A percentile compares a stretch with the other conserved stretches of the same genome.
Evolutionary conservation across 2,329 filamentous ascomycete genomes (phyloP).

Genomic region (Colletotrichum tabaci): DNA sequence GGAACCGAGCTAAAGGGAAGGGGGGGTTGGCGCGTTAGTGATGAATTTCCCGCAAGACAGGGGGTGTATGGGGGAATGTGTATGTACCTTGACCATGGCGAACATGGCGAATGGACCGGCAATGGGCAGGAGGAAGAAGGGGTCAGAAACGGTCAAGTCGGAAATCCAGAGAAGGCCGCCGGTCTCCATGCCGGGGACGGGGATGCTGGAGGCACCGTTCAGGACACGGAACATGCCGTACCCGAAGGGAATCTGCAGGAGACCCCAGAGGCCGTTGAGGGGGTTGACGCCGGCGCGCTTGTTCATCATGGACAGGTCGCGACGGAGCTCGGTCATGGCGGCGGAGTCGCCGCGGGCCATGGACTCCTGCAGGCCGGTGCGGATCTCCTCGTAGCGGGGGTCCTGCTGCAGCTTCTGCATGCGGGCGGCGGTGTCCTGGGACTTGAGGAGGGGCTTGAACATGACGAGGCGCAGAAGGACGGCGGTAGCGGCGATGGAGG

Average conservation of each 20-base stretch:
- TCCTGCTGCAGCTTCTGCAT: slow-evolving; percentile 70
- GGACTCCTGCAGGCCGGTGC: slow-evolving; percentile 63
- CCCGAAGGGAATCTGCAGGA: slow-evolving; percentile 74
- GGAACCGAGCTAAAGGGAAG: slow-evolving; percentile 52
- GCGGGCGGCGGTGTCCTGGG: slow-evolving; percentile 74
- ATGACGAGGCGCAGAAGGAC: slow-evolving; percentile 75
- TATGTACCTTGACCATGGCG: slow-evolving; percentile 66
- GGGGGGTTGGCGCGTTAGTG: slow-evolving; percentile 39
- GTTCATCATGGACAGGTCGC: slow-evolving; percentile 55
- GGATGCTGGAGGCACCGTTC: slow-evolving; percentile 80
- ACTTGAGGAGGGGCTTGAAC: slow-evolving; percentile 75
- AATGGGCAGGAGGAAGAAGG: slow-evolving; percentile 81
- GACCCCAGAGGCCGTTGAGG: slow-evolving; percentile 54
- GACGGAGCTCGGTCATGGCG: slow-evolving; percentile 60
- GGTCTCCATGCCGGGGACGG: slow-evolving; percentile 82
- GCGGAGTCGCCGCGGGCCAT: slow-evolving; percentile 66
- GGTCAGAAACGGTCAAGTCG: slow-evolving; percentile 84
- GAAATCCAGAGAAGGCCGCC: slow-evolving; percentile 84
- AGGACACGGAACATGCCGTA: slow-evolving; percentile 87
- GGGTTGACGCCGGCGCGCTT: slow-evolving; percentile 55
- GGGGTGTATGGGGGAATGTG: neutral
- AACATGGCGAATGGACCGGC: slow-evolving; percentile 71
- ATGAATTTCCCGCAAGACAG: neutral
- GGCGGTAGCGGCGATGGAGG: slow-evolving; percentile 77
- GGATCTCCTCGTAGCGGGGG: slow-evolving; percentile 65